These are phyloP conservation scores for Polymyxa betae DNA, from an alignment of 208 protist genomes.

Conservation along the genomic window DNA sequence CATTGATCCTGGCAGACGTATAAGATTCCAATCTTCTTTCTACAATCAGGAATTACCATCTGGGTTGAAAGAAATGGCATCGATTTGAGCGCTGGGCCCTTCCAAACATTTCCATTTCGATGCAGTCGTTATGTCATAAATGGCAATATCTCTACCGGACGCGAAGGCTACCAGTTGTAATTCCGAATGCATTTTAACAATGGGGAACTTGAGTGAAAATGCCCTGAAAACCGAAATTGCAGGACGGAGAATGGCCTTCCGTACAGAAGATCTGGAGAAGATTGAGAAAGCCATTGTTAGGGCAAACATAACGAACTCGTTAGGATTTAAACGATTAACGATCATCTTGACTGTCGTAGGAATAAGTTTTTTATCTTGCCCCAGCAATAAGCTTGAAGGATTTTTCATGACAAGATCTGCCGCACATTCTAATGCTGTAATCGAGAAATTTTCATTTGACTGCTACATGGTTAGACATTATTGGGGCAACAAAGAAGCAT, in stretches of 20 bases:
- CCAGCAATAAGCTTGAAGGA: neutral
- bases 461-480: too few species aligned
- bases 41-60: neutral
- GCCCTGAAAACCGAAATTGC: neutral
- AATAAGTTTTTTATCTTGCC: neutral
- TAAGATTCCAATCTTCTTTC: neutral
- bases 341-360: neutral
- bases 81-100: neutral
- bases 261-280: neutral
- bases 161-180: neutral
- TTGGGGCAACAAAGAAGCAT: neutral
- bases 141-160: neutral
- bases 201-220: neutral
- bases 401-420: slow-evolving; percentile 22
- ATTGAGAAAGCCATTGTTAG: neutral
- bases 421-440: neutral
- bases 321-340: neutral
- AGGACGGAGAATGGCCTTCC: neutral
- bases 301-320: neutral
- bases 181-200: neutral
- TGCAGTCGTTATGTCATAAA: slow-evolving; percentile 21
- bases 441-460: neutral
- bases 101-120: slow-evolving; percentile 30
- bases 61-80: slow-evolving; percentile 35
- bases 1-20: neutral